Evolutionary conservation across 202 grass and related monocot species (phyloP).

Genomic region (Setaria italica): DNA sequence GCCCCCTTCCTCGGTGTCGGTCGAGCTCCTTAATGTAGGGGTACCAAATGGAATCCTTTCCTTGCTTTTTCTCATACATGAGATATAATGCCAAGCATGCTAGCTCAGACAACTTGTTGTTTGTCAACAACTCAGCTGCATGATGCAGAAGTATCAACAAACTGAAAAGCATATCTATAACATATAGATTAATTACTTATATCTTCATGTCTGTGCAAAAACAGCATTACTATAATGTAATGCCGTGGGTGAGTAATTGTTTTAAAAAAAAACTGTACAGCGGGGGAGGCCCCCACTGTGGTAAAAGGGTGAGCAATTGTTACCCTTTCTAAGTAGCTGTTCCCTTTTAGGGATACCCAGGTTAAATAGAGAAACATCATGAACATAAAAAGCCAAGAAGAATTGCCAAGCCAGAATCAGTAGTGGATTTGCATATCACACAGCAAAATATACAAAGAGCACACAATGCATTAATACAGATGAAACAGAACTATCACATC

Average conservation of each 20-base stretch:
- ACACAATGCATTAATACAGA: background rate
- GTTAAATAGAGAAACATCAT: background rate
- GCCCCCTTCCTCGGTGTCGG: constrained; percentile 90
- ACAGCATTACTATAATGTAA: background rate
- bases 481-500: constrained; percentile 27
- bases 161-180: constrained; percentile 16
- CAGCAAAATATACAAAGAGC: constrained; percentile 25
- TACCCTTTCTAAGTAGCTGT: background rate
- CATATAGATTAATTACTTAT: constrained; percentile 30
- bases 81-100: constrained; percentile 99
- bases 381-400: background rate
- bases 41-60: constrained; percentile 91
- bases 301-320: background rate
- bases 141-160: constrained; percentile 36
- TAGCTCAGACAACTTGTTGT: constrained; percentile 97
- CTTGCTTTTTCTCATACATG: constrained; percentile 99
- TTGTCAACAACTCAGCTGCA: constrained; percentile 96
- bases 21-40: constrained; percentile 96
- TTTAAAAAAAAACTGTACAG: too few species aligned
- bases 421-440: background rate
- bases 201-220: constrained; percentile 8
- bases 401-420: background rate
- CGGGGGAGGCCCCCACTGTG: too few species aligned
- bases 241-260: background rate
- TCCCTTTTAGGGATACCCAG: background rate